These are phyloP conservation scores for Gaertneriomyces semiglobifer DNA, from an alignment of 192 early-diverging fungal species.

Conservation along the genomic window DNA sequence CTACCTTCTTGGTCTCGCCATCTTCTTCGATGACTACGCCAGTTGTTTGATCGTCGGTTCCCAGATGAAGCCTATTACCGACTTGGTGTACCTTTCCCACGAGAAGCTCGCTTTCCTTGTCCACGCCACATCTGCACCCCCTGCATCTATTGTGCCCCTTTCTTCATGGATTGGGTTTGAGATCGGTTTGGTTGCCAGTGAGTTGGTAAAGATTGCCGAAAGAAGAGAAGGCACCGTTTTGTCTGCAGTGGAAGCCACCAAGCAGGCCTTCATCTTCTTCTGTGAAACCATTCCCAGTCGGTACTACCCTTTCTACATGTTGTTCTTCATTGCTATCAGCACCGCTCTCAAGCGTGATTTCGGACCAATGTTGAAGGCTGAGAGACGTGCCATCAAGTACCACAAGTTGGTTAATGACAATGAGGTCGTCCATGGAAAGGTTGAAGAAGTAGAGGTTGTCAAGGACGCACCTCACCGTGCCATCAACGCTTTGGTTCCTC, in stretches of 20 bases:
- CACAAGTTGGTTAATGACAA: neutral
- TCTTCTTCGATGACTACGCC: slow-evolving; percentile 2
- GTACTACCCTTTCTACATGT: slow-evolving; percentile 1
- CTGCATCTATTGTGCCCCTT: neutral
- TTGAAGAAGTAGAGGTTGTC: neutral
- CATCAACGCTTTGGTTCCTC: too few species aligned
- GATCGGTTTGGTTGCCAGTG: neutral
- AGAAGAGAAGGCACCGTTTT: too few species aligned
- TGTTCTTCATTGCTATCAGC: neutral
- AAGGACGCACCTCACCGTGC: neutral
- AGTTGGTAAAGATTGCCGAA: neutral
- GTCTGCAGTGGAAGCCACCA: neutral
- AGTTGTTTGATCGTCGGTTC: neutral
- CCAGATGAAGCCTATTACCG: neutral
- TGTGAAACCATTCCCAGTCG: slow-evolving; percentile 1
- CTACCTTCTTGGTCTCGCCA: neutral
- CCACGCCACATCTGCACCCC: neutral
- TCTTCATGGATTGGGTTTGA: slow-evolving; percentile 1
- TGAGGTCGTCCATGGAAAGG: neutral
- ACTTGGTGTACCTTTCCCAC: neutral
- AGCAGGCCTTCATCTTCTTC: neutral
- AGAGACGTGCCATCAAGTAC: slow-evolving; percentile 3
- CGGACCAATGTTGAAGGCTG: neutral
- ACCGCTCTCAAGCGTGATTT: neutral
- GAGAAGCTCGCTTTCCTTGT: slow-evolving; percentile 5